Evolutionary conservation across 306 rosid genomes (phyloP), one percentile per base, ranked within the genome.

Genomic region (Notholithocarpus densiflorus): DNA sequence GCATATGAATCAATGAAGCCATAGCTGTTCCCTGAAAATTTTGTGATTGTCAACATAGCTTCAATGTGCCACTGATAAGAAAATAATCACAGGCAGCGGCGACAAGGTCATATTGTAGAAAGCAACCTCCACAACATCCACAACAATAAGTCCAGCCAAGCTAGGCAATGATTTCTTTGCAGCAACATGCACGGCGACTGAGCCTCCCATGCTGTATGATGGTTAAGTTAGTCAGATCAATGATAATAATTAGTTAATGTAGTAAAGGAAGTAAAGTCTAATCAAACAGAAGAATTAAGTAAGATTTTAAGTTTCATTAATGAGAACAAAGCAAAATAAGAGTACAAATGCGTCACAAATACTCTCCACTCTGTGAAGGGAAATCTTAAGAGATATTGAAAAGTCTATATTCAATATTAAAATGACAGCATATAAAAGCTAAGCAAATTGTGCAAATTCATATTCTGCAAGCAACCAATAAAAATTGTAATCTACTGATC

Each of bases 71-170:
- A 6, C 62, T 68, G 81, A 5, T 18, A 74, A 76, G 77, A 19
- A 68, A 79, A 64, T 57, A 26, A 73, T 82, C 74, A 74, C 56
- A 61, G 64, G 56, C 56, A 74, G 80, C 48, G 11, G 32, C 31
- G 31, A 34, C 26, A 82, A 29, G 76, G 61, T 59, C 64, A 65
- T 78, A 51, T 75, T 34, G 74, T 43, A 56, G 68, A 75, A 73
- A 75, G 75, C 86, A 75, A 95, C 99, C 99, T 95, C 99, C 79
- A 93, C 99, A 84, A 95, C 99, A 83, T 95, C 99, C 83, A 95
- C 95, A 75, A 95, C 92, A n/a, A 95, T 84, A 79, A 95, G 84
- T 75, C 99, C 99, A 83, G 97, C 97, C 86, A 93, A 84, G 85
- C 87, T 91, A 78, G 96, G 74, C 54, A 93, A 66, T 55, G 81